These are phyloP conservation scores for Pontederia crassipes DNA, from an alignment of 176 grass and related monocot genomes.

Conservation along the genomic window DNA sequence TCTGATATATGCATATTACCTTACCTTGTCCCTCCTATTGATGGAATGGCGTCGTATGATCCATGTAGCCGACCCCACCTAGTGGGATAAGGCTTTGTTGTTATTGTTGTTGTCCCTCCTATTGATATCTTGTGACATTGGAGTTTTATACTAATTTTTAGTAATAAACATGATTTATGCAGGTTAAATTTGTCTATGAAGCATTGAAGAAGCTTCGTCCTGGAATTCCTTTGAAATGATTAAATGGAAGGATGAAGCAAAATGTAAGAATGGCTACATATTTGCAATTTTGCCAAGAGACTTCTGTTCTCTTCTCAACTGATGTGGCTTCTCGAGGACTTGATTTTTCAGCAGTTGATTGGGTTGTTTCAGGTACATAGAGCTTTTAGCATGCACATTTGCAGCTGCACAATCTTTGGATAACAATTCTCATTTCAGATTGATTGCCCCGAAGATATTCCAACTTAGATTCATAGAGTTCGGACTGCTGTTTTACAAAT, in stretches of 20 bases:
- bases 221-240: conserved; percentile 87
- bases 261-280: conserved; percentile 49
- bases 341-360: conserved; percentile 82
- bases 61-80: too few species aligned
- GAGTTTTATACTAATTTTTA: background rate
- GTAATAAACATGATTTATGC: background rate
- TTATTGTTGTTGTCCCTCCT: too few species aligned
- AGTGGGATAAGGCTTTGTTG: too few species aligned
- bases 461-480: conserved; percentile 83
- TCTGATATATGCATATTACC: too few species aligned
- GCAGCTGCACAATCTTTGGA: conserved; percentile 12
- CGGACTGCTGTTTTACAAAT: conserved; percentile 82
- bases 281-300: conserved; percentile 51
- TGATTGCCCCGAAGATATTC: conserved; percentile 77
- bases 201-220: conserved; percentile 91
- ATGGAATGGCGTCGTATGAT: too few species aligned
- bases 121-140: background rate
- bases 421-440: conserved; percentile 29
- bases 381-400: background rate
- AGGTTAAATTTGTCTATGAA: conserved; percentile 94
- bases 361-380: conserved; percentile 78
- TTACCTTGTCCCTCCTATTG: too few species aligned
- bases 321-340: conserved; percentile 72
- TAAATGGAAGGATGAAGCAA: conserved; percentile 68
- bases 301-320: conserved; percentile 89